phyloP scores from a whole-genome alignment of 768 basidiomycete genomes.

The Trametes villosa region DNA sequence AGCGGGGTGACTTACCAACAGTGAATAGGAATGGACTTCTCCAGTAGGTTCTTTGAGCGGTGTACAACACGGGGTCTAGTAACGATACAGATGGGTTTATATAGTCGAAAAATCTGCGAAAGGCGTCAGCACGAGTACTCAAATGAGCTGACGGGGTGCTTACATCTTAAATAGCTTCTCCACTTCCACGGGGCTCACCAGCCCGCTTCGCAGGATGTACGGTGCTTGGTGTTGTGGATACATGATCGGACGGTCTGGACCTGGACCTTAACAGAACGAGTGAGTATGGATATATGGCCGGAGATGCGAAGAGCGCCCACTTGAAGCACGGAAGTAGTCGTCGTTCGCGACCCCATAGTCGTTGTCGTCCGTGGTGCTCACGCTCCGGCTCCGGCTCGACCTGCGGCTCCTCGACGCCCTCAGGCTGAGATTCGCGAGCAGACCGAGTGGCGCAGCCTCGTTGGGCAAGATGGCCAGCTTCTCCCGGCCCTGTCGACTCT shows the following conservation, averaged over 20 bases:
- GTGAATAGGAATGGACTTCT: slow-evolving; percentile 93
- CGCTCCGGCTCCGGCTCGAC: slow-evolving; percentile 32
- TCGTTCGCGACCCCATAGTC: slow-evolving; percentile 68
- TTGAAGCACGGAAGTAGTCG: slow-evolving; percentile 64
- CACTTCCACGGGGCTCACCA: slow-evolving; percentile 67
- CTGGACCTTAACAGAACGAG: slow-evolving; percentile 26
- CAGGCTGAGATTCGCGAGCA: slow-evolving; percentile 70
- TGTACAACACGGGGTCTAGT: slow-evolving; percentile 83
- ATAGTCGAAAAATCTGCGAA: slow-evolving; percentile 67
- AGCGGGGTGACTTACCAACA: slow-evolving; percentile 71
- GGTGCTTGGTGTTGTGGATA: slow-evolving; percentile 55
- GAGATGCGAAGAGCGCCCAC: slow-evolving; percentile 41
- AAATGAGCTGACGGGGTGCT: slow-evolving; percentile 23
- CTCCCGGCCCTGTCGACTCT: slow-evolving; percentile 30
- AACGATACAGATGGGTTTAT: slow-evolving; percentile 82
- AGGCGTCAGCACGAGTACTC: not conserved
- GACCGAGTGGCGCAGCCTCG: slow-evolving; percentile 70
- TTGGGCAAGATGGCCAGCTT: slow-evolving; percentile 63
- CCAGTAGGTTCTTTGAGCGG: slow-evolving; percentile 76
- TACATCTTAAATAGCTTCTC: slow-evolving; percentile 77
- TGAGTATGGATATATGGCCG: not conserved
- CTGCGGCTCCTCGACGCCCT: slow-evolving; percentile 38
- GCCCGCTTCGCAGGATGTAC: slow-evolving; percentile 63
- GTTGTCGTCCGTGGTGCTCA: slow-evolving; percentile 45
- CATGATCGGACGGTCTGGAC: slow-evolving; percentile 40